Evolutionary conservation across 139 green algal species (phyloP), one percentile per base, ranked within the genome.

Genomic region (Chlorella sp.): DNA sequence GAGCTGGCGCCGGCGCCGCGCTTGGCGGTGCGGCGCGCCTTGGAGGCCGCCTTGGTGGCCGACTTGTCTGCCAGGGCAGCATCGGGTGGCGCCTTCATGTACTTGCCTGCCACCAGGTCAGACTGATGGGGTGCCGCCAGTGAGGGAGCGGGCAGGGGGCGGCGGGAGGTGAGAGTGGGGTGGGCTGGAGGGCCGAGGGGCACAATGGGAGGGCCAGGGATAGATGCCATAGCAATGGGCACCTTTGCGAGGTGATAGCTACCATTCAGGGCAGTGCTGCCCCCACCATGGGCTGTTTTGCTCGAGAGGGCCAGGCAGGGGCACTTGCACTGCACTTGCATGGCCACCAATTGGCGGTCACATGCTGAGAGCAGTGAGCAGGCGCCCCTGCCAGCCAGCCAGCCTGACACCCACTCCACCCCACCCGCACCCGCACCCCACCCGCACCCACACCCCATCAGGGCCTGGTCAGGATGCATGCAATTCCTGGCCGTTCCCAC

Each of bases 1-100:
- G 57, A 9, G 21, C 64, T 18, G 21, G 64, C 64, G 22, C 64
- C 21, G 21, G 64, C 64, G 22, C 83, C 26, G 28, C 84, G 84
- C 68, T 39, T 61, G 18, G 73, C 61, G 22, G 57, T 60, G 0
- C 57, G 53, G 5, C 82, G 82, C 34, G 84, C 84, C 28, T 81
- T 81, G 26, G 68, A 28, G 21, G 82, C 68, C 16, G 84, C 84
- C 16, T 81, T 81, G 37, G 84, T 36, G 15, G 84, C 84, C 2
- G 91, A 94, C 90, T 97, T 97, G 42, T 84, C 84, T 16, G 94
- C 94, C 75, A 98, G 91, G 0, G 90, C 92, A 2, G 94, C 93
- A 36, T 97, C 96, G 19, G 95, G 60, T 0, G 94, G 91, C 1
- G 96, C 87, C 81, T 96, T 96, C 85, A 98, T 94, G 71, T 96